Base-by-base conservation (phyloP, 169 alveolate genomes). In the Eimeria necatrix region DNA sequence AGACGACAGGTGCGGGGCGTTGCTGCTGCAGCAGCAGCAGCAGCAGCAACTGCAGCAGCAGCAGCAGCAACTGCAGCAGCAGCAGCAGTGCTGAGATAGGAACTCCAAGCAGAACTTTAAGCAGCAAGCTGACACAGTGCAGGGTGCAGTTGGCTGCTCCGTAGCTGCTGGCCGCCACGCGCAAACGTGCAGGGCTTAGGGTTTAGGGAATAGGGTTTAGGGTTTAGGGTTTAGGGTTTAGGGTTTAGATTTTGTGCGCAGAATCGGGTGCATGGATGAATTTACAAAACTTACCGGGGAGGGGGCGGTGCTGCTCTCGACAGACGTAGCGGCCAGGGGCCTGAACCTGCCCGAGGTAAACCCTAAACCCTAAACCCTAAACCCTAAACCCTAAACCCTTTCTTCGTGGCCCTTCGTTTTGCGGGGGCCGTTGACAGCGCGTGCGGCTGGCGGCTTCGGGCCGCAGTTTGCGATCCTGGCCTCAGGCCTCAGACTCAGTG, bases 321-420 rank as follows among this genome's bases (percentile, higher is more conserved):
- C 91, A 3, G 96, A 84, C 52, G 94, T 84, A 8, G 91, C 93
- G 4, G 96, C 94, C 12, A 64, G 76, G 76, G 94, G 94, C 24
- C 26, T 83, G 49, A 78, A 93, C 56, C 61, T 93, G 26, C 94
- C 96, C 60, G 32, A 70, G 32, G 93, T 85, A 71, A 48, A 64
- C n/a, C 83, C 41, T n/a, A 26, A 73, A 46, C 59, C 60, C 85
- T 73, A 73, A 73, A 46, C 85, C 78, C 78, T 68, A 68, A 68
- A 68, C 78, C 61, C 61, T 53, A 53, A 53, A 53, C 61, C 78
- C 78, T 68, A 68, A 68, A 68, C 78, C 78, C 78, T 68, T 22
- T 12, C 61, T 12, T 53, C 12, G 61, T 8, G 61, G 61, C 61
- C 12, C 6, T 53, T 8, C 61, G 12, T 6, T 53, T 53, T 12